phyloP scores from a whole-genome alignment of 2,329 filamentous ascomycete genomes.

The Monosporascus ibericus region DNA sequence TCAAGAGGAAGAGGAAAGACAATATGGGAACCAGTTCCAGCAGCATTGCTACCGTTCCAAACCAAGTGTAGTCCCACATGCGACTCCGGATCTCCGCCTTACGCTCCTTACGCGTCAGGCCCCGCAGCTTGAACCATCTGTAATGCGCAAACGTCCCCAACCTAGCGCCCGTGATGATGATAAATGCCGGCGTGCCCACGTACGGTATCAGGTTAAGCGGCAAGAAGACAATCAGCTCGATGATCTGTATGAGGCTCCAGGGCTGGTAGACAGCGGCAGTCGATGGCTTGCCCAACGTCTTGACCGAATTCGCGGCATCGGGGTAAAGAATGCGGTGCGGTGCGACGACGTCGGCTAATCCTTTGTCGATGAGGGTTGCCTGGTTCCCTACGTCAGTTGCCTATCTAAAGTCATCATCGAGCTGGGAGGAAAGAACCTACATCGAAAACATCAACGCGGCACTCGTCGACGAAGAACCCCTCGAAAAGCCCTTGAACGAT shows the following conservation, averaged over 20 bases:
- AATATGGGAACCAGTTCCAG: conserved; percentile 83
- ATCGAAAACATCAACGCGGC: conserved; percentile 77
- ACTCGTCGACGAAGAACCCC: conserved; percentile 76
- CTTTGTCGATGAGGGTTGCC: conserved; percentile 69
- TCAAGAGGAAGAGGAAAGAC: conserved; percentile 92
- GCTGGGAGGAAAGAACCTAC: conserved; percentile 36
- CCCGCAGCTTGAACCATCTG: conserved; percentile 78
- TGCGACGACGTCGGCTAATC: conserved; percentile 61
- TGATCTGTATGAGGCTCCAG: conserved; percentile 84
- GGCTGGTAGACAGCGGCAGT: conserved; percentile 73
- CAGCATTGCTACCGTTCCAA: conserved; percentile 77
- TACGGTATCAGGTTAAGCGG: conserved; percentile 85
- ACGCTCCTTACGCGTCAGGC: conserved; percentile 66
- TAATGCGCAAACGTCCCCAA: conserved; percentile 87
- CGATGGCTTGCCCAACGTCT: conserved; percentile 77
- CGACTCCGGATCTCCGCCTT: conserved; percentile 62
- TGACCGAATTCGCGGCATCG: conserved; percentile 66
- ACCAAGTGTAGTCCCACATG: conserved; percentile 85
- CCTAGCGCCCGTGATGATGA: conserved; percentile 80
- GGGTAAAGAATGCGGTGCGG: conserved; percentile 58
- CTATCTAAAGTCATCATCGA: not conserved
- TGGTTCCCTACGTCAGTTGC: conserved; percentile 26
- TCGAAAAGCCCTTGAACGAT: conserved; percentile 67
- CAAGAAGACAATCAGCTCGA: conserved; percentile 72
- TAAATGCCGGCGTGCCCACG: conserved; percentile 76